Conservation (phyloP, 1,284 basidiomycete species). For the Dichomitus squalens region DNA sequence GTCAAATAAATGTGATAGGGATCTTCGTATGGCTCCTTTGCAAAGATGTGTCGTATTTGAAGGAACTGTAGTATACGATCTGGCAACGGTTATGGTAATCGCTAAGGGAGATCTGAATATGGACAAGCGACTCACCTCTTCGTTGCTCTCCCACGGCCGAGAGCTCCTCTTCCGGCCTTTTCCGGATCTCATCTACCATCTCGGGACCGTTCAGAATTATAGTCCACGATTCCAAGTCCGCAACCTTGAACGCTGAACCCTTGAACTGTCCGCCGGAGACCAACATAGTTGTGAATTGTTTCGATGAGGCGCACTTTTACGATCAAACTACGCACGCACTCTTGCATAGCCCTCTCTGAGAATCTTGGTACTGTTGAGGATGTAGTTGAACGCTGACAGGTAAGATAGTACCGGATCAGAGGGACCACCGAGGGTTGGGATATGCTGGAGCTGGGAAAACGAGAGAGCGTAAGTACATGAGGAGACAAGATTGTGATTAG, state of each 20-base stretch:
- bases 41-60: constrained; percentile 25
- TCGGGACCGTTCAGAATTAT: constrained; percentile 26
- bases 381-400: constrained; percentile 23
- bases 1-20: constrained; percentile 32
- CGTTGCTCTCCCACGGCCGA: background rate
- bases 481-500: too few species aligned
- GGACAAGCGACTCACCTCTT: background rate
- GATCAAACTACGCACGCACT: constrained; percentile 33
- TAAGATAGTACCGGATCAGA: constrained; percentile 30
- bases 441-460: constrained; percentile 14
- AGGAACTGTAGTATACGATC: constrained; percentile 27
- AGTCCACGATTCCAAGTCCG: constrained; percentile 36
- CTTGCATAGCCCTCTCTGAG: constrained; percentile 37
- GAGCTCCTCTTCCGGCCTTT: constrained; percentile 29
- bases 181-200: constrained; percentile 28
- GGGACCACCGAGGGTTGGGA: constrained; percentile 33
- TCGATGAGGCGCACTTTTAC: too few species aligned
- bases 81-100: constrained; percentile 12
- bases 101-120: background rate
- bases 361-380: constrained; percentile 25
- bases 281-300: too few species aligned
- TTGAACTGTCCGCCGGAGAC: too few species aligned
- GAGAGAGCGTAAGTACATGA: too few species aligned
- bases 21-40: constrained; percentile 10
- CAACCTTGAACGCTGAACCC: constrained; percentile 35